These are phyloP conservation scores for Parascedosporium putredinis DNA, from an alignment of 2,329 filamentous ascomycete genomes.

Conservation along the genomic window DNA sequence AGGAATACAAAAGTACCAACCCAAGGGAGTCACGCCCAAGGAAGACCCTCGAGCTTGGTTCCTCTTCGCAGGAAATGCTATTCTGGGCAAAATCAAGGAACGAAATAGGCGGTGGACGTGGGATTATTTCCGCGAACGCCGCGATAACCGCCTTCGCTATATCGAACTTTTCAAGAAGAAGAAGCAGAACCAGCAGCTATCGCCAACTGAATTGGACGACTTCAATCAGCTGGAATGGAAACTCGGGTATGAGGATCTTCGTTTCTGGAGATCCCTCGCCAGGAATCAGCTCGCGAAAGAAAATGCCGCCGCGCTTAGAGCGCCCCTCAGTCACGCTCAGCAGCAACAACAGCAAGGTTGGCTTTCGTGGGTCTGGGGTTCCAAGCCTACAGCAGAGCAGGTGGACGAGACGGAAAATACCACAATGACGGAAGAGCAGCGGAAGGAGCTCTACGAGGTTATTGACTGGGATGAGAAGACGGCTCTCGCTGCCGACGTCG, in stretches of 20 bases:
- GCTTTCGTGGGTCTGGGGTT: slow-evolving; percentile 86
- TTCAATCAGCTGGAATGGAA: slow-evolving; percentile 74
- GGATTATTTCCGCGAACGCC: slow-evolving; percentile 86
- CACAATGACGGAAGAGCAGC: slow-evolving; percentile 88
- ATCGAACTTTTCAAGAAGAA: slow-evolving; percentile 95
- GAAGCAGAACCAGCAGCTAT: slow-evolving; percentile 63
- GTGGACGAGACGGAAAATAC: slow-evolving; percentile 60
- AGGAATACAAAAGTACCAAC: slow-evolving; percentile 94
- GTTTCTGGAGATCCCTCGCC: slow-evolving; percentile 92
- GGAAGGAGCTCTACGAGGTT: slow-evolving; percentile 90
- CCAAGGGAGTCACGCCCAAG: slow-evolving; percentile 68
- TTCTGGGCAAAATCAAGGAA: slow-evolving; percentile 90
- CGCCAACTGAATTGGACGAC: slow-evolving; percentile 59
- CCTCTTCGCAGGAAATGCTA: slow-evolving; percentile 77
- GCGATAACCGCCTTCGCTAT: slow-evolving; percentile 80
- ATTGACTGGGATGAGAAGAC: slow-evolving; percentile 99
- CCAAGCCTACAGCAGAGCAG: slow-evolving; percentile 48
- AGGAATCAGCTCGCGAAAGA: slow-evolving; percentile 93
- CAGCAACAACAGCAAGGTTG: slow-evolving; percentile 69
- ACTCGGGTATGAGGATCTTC: slow-evolving; percentile 83
- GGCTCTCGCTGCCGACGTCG: slow-evolving; percentile 75
- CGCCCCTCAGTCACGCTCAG: slow-evolving; percentile 32
- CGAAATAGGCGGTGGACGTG: slow-evolving; percentile 89
- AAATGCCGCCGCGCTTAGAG: slow-evolving; percentile 82
- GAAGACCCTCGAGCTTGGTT: slow-evolving; percentile 92